A percentile compares a stretch with the other conserved stretches of the same genome.
phyloP scores from a whole-genome alignment of 2,329 filamentous ascomycete genomes.

The Cladophialophora yegresii region DNA sequence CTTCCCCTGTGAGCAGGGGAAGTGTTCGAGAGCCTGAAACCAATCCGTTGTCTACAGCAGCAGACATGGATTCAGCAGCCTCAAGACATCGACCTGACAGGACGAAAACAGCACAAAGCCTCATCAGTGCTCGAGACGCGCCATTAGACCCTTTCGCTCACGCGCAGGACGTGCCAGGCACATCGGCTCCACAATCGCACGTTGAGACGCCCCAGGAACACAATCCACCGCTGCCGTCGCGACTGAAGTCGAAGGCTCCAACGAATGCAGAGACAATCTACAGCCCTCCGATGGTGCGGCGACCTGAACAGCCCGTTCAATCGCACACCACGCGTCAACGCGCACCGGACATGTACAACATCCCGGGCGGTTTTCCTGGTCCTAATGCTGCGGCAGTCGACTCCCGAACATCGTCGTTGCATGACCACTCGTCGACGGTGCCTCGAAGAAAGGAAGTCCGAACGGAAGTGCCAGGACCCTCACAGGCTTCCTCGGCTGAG shows the following conservation, averaged over 20 bases:
- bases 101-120: neutral
- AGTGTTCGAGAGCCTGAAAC: neutral
- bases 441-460: slow-evolving; percentile 8
- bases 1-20: neutral
- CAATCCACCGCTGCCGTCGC: neutral
- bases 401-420: neutral
- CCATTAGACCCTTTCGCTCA: neutral
- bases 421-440: neutral
- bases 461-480: neutral
- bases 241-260: neutral
- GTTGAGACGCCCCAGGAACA: neutral
- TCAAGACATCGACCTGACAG: slow-evolving; percentile 1
- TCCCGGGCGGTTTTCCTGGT: slow-evolving; percentile 9
- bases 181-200: neutral
- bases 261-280: slow-evolving; percentile 1
- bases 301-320: neutral
- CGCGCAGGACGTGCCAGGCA: neutral
- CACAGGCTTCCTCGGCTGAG: neutral
- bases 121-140: neutral
- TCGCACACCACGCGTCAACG: neutral
- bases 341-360: neutral
- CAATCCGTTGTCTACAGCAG: neutral
- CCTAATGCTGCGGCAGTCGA: neutral
- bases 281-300: neutral
- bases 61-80: neutral